phyloP scores from a whole-genome alignment of 306 rosid species.

The Sicyos baderoa region DNA sequence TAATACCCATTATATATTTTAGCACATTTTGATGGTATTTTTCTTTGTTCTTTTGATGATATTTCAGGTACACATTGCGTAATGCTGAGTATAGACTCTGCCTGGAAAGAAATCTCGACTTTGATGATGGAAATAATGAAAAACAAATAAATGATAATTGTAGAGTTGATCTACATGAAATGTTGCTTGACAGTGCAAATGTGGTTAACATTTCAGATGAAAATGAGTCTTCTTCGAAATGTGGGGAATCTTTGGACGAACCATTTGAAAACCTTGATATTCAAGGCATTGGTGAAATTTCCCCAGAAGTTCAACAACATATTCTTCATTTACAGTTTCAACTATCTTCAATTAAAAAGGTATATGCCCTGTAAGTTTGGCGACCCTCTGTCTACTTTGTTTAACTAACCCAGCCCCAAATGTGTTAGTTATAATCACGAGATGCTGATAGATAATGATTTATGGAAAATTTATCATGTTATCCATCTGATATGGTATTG shows the following conservation, averaged over 20 bases:
- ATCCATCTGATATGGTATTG: neutral
- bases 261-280: conserved; percentile 34
- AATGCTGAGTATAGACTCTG: conserved; percentile 95
- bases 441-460: neutral
- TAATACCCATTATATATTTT: neutral
- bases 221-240: conserved; percentile 36
- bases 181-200: conserved; percentile 50
- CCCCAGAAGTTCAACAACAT: conserved; percentile 68
- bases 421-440: neutral
- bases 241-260: conserved; percentile 31
- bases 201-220: conserved; percentile 37
- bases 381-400: neutral
- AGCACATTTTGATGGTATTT: conserved; percentile 3
- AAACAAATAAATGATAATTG: conserved; percentile 35
- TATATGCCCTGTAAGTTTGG: conserved; percentile 17
- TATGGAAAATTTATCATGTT: neutral
- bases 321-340: conserved; percentile 61
- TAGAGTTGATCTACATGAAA: conserved; percentile 45
- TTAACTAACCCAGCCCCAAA: conserved; percentile 9
- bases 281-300: conserved; percentile 61
- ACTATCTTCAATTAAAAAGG: conserved; percentile 73
- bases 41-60: conserved; percentile 8
- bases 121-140: conserved; percentile 42
- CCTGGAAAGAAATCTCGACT: conserved; percentile 62
- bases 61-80: conserved; percentile 72